phyloP scores from a whole-genome alignment of 2,329 filamentous ascomycete genomes.

The Ascochyta clinopodiicola region DNA sequence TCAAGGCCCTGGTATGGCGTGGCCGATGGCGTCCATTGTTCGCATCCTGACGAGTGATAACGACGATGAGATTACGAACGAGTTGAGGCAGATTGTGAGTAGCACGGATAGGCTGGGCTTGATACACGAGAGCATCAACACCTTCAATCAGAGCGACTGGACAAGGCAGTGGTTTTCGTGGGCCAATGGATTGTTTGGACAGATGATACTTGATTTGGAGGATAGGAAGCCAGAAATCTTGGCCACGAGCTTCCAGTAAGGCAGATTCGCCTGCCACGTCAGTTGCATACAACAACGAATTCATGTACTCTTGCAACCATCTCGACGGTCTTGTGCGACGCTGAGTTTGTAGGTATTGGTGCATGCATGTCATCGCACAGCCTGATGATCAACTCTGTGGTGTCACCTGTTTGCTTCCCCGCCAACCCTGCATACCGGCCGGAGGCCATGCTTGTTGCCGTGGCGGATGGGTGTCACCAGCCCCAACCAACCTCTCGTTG shows the following conservation, averaged over 20 bases:
- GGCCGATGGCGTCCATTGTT: constrained; percentile 61
- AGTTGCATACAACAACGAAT: neutral
- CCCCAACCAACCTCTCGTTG: neutral
- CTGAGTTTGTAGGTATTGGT: neutral
- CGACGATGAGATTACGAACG: constrained; percentile 54
- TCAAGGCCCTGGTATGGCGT: constrained; percentile 54
- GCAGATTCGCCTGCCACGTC: constrained; percentile 7
- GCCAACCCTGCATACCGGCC: constrained; percentile 5
- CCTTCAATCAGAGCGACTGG: constrained; percentile 55
- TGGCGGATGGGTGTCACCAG: constrained; percentile 4
- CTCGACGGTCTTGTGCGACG: neutral
- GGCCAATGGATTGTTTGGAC: constrained; percentile 60
- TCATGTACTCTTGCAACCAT: constrained; percentile 4
- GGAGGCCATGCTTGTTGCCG: neutral
- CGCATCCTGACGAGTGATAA: constrained; percentile 58
- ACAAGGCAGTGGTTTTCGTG: constrained; percentile 60
- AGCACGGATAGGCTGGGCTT: constrained; percentile 57
- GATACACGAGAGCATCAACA: constrained; percentile 60
- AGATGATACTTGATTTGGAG: constrained; percentile 57
- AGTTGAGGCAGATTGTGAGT: constrained; percentile 54
- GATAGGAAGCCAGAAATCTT: constrained; percentile 53
- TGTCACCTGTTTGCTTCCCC: constrained; percentile 4
- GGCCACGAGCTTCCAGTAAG: constrained; percentile 52
- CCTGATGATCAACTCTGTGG: constrained; percentile 4
- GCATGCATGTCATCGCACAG: constrained; percentile 1